Evolutionary conservation across 2,329 filamentous ascomycete genomes (phyloP).

Genomic region (Pseudomassariella vexata): DNA sequence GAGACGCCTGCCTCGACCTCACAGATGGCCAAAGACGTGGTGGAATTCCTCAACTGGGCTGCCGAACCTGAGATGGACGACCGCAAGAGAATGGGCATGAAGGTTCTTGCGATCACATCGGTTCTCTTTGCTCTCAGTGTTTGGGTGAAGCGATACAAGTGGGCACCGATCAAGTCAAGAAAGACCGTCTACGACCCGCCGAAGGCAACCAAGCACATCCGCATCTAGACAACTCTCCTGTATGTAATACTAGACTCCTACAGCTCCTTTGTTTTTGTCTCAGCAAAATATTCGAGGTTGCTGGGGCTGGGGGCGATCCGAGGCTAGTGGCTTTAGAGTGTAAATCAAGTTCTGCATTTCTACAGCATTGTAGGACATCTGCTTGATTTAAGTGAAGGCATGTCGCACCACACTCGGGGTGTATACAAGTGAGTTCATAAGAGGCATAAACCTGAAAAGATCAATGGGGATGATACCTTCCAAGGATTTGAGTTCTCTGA

Average conservation of each 20-base stretch:
- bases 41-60: conserved; percentile 98
- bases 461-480: no score
- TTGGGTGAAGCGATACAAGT: conserved; percentile 99
- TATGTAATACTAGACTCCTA: conserved; percentile 27
- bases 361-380: no score
- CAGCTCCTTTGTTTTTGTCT: conserved; percentile 24
- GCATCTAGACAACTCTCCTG: conserved; percentile 32
- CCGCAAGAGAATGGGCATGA: conserved; percentile 99
- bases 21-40: conserved; percentile 99
- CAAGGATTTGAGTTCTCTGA: no score
- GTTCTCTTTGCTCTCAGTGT: conserved; percentile 81
- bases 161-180: conserved; percentile 90
- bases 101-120: conserved; percentile 77
- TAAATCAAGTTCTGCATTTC: conserved; percentile 30
- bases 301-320: conserved; percentile 21
- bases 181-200: conserved; percentile 88
- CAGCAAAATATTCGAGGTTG: conserved; percentile 18
- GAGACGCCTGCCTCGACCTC: conserved; percentile 89
- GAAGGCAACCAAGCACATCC: conserved; percentile 40
- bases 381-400: no score
- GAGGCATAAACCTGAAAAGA: no score
- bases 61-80: conserved; percentile 99
- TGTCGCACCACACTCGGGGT: no score
- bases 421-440: no score
- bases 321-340: conserved; percentile 31